Evolutionary conservation across 1,284 basidiomycete species (phyloP), one percentile per base, ranked within the genome.

Genomic region (Malassezia cuniculi): DNA sequence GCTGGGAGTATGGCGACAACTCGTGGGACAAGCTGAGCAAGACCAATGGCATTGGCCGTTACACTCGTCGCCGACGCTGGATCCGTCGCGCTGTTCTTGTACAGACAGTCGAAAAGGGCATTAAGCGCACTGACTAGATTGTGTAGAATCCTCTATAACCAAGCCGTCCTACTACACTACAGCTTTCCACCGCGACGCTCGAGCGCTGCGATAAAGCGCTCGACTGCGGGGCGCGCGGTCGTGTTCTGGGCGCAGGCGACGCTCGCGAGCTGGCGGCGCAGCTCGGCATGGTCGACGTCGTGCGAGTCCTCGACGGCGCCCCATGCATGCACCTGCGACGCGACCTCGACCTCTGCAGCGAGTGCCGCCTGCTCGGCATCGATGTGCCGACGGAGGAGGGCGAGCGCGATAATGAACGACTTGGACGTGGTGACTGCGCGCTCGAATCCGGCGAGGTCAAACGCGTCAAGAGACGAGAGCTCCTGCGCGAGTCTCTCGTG

Each of bases 1-100:
- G 87, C 1, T 93, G 87, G 87, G 76, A 87, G 21, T 93, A 87
- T 63, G 82, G 80, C 3, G 89, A 90, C 59, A 94, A 94, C 68
- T 89, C 90, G 62, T 94, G 89, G 89, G 87, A 93, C 57, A 76
- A 73, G 36, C 74, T 77, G 47, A 78, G 76, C 44, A 72, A 72
- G 36, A 81, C 79, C 55, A 82, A 81, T 30, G 84, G 85, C 1
- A 76, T 90, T 69, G 83, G 87, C 55, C 85, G 64, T 33, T 71
- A 71, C 39, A 71, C 70, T 7, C 48, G 70, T 5, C 36, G 69
- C 14, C 40, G 70, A 12, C 65, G 65, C 24, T 71, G 70, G 70
- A 56, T 70, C 3, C 40, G 70, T 5, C 31, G 66, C 10, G 70
- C 70, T 0, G 59, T 66, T 19, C 38, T 71, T 11, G 52, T 70